Conservation (phyloP, 2,329 filamentous ascomycete genomes). For the Fragosphaeria purpurea region DNA sequence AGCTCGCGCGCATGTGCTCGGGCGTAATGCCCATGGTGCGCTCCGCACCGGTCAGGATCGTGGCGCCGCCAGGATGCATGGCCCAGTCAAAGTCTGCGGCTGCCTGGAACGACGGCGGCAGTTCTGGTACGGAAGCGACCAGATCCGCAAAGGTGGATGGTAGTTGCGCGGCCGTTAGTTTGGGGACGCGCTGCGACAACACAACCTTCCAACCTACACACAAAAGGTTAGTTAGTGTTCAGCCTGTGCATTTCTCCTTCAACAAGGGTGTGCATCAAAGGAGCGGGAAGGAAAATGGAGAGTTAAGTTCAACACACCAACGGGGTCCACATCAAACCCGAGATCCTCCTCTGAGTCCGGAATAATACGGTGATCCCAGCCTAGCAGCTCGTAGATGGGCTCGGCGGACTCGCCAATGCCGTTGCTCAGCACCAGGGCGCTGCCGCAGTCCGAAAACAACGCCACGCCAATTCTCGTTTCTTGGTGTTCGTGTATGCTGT, state of each 20-base stretch:
- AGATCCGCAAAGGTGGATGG: conserved; percentile 45
- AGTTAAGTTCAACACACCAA: conserved; percentile 28
- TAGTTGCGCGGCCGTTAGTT: conserved; percentile 41
- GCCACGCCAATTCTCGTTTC: conserved; percentile 55
- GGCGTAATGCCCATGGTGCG: conserved; percentile 44
- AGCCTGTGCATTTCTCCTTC: not conserved
- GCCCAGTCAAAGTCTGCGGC: conserved; percentile 61
- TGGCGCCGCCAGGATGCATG: conserved; percentile 59
- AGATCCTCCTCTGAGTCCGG: conserved; percentile 53
- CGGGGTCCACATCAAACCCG: conserved; percentile 54
- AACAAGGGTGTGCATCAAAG: not conserved
- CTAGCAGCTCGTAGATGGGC: conserved; percentile 49
- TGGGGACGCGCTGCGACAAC: conserved; percentile 50
- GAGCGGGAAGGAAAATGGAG: too few relatives aligned
- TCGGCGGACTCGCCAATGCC: conserved; percentile 38
- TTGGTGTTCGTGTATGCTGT: conserved; percentile 48
- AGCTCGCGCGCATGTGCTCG: conserved; percentile 59
- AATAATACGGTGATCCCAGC: conserved; percentile 55
- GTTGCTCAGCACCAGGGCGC: conserved; percentile 55
- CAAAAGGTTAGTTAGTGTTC: not conserved
- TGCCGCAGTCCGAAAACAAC: conserved; percentile 63
- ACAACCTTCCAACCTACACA: conserved; percentile 54
- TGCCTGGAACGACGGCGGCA: conserved; percentile 33
- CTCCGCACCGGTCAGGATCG: conserved; percentile 56
- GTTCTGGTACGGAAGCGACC: conserved; percentile 31